Evolutionary conservation across 2,329 filamentous ascomycete genomes (phyloP).

Genomic region (Fusarium tupiense): DNA sequence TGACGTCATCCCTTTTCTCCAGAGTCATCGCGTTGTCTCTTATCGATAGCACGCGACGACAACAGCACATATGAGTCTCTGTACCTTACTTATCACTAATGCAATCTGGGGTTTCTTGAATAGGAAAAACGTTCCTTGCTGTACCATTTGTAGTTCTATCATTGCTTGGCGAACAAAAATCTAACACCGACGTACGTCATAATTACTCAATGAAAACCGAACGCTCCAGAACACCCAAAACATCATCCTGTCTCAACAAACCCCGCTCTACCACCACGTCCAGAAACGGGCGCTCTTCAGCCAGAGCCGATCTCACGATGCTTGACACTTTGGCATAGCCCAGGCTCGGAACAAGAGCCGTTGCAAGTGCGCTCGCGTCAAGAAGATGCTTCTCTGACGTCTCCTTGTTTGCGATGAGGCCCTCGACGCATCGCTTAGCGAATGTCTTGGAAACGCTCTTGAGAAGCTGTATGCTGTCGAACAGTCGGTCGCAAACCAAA

Average conservation of each 20-base stretch:
- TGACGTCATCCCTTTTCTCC: neutral
- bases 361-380: slow-evolving; percentile 1
- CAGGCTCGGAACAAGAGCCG: slow-evolving; percentile 1
- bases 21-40: neutral
- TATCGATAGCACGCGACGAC: neutral
- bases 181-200: neutral
- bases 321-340: slow-evolving; percentile 1
- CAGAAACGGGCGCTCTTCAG: neutral
- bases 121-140: neutral
- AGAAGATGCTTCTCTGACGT: slow-evolving; percentile 1
- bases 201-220: neutral
- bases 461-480: neutral
- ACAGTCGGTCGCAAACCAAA: neutral
- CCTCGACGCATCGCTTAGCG: neutral
- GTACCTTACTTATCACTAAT: too few relatives aligned
- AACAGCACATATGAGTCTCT: too few relatives aligned
- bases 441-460: neutral
- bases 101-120: neutral
- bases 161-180: neutral
- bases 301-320: neutral
- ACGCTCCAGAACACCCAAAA: neutral
- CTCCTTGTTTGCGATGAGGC: slow-evolving; percentile 1
- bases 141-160: neutral
- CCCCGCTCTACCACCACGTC: slow-evolving; percentile 1
- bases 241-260: neutral